Evolutionary conservation across 2,329 filamentous ascomycete genomes (phyloP), one percentile per base, ranked within the genome.

Genomic region (Pseudogymnoascus sp.): DNA sequence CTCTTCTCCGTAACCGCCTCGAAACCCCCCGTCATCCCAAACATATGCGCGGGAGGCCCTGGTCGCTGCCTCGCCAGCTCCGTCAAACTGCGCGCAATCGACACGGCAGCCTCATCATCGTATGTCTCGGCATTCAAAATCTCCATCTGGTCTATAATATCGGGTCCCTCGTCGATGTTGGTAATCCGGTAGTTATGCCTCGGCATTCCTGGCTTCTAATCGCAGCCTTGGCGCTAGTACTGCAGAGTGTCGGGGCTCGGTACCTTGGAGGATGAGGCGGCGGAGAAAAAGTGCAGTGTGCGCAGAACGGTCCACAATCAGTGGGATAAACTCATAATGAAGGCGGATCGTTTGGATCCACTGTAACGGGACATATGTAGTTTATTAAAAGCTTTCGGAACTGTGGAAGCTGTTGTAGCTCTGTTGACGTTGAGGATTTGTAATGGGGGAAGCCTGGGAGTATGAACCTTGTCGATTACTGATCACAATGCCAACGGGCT

Each of bases 51-150:
- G 61, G 62, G 65, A 65, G 66, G 16, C 67, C 57, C 63, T 65
- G 64, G 11, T 14, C 18, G 18, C 34, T 60, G 64, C 57, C 42
- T 39, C 34, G 63, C 65, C 60, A 63, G 16, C 42, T 64, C 60
- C 31, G 51, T 62, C 4, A 42, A 31, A 61, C 68, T 66, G 64
- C 63, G 67, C 61, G 59, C 63, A 63, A 63, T 62, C 23, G 61
- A 67, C 63, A 63, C 62, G 65, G 61, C 67, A 64, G 69, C 68
- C 31, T 75, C 75, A 64, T 76, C 75, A 67, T 78, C 72, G 66
- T 79, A 81, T 39, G 75, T 73, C 70, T 81, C 79, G 45, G 78
- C 79, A 68, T 74, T 79, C 60, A 82, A 74, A 7, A 57, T 57
- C n/a, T 57, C 51, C 51, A 57, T 34, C n/a, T 57, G 51, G 4